Percentiles rank a stretch among this genome's conserved stretches.
Evolutionary conservation across 1,284 basidiomycete genomes (phyloP).

Genomic region (Puccinia novopanici): DNA sequence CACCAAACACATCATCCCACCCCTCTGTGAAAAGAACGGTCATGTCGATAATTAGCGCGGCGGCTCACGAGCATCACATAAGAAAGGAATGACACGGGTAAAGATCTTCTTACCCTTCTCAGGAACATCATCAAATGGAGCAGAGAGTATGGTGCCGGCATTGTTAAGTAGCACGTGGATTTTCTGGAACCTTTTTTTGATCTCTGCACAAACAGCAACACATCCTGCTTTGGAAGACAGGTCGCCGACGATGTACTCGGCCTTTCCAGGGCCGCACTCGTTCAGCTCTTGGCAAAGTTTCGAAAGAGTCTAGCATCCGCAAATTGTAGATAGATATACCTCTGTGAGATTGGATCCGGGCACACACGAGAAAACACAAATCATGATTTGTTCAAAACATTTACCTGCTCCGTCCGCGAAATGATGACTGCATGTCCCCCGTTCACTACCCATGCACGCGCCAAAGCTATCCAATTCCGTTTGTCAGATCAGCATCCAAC

Average conservation of each 20-base stretch:
- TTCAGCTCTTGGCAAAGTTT: conserved; percentile 45
- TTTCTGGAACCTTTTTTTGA: conserved; percentile 46
- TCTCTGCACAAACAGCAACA: conserved; percentile 40
- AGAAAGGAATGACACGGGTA: too few relatives aligned
- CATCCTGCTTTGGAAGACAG: conserved; percentile 50
- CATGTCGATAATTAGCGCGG: too few relatives aligned
- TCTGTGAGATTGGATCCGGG: not conserved
- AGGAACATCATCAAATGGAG: conserved; percentile 47
- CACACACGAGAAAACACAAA: too few relatives aligned
- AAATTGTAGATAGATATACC: too few relatives aligned
- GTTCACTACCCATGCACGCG: conserved; percentile 46
- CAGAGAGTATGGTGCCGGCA: conserved; percentile 50
- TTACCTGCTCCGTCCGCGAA: conserved; percentile 51
- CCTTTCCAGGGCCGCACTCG: conserved; percentile 27
- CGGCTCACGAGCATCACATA: too few relatives aligned
- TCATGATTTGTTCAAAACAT: too few relatives aligned
- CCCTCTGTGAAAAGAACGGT: too few relatives aligned
- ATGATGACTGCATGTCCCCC: conserved; percentile 48
- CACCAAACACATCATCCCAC: conserved; percentile 44
- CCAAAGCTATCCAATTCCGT: conserved; percentile 50
- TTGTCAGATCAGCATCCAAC: too few relatives aligned
- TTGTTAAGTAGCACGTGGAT: conserved; percentile 51
- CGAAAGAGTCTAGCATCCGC: conserved; percentile 40
- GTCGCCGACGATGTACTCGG: conserved; percentile 45
- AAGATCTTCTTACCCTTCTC: conserved; percentile 34